Evolutionary conservation across 108 stramenopile species (phyloP).

Genomic region (Discostella stelligeroides): DNA sequence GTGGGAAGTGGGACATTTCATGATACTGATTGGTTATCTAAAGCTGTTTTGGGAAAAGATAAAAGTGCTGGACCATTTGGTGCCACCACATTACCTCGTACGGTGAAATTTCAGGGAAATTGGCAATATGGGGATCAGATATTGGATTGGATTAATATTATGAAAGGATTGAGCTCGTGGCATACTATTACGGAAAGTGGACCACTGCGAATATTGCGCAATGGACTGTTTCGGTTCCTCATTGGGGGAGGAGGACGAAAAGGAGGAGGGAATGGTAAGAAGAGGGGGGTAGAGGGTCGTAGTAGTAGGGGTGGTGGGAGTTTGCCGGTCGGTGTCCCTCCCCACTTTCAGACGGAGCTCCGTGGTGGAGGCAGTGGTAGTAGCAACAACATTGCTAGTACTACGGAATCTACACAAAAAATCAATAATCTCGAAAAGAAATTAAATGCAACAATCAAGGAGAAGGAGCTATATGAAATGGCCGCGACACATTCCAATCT

Average conservation of each 20-base stretch:
- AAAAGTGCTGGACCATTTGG: slow-evolving; percentile 52
- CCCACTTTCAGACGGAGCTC: slow-evolving; percentile 38
- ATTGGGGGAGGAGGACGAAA: slow-evolving; percentile 9
- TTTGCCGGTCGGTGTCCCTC: slow-evolving; percentile 52
- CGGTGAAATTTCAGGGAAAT: slow-evolving; percentile 75
- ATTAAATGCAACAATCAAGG: slow-evolving; percentile 48
- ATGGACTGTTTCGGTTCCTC: slow-evolving; percentile 51
- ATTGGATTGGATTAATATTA: slow-evolving; percentile 80
- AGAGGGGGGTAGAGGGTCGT: slow-evolving; percentile 4
- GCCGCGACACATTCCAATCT: slow-evolving; percentile 42
- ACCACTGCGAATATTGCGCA: slow-evolving; percentile 46
- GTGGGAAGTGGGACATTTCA: slow-evolving; percentile 68
- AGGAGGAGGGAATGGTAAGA: neutral
- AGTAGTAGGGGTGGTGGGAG: slow-evolving; percentile 30
- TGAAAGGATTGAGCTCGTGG: slow-evolving; percentile 74
- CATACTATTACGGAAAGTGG: slow-evolving; percentile 67
- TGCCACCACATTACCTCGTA: slow-evolving; percentile 54
- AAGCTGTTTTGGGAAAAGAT: slow-evolving; percentile 47
- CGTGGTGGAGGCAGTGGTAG: slow-evolving; percentile 18
- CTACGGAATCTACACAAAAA: slow-evolving; percentile 4
- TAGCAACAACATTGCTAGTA: neutral
- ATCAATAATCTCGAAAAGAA: slow-evolving; percentile 38
- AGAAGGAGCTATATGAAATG: slow-evolving; percentile 42
- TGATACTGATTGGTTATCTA: slow-evolving; percentile 57
- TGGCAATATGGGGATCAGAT: slow-evolving; percentile 74